A percentile compares a stretch with the other conserved stretches of the same genome.
Conservation (phyloP, 2,329 filamentous ascomycete species). For the Fusarium subtropicale region DNA sequence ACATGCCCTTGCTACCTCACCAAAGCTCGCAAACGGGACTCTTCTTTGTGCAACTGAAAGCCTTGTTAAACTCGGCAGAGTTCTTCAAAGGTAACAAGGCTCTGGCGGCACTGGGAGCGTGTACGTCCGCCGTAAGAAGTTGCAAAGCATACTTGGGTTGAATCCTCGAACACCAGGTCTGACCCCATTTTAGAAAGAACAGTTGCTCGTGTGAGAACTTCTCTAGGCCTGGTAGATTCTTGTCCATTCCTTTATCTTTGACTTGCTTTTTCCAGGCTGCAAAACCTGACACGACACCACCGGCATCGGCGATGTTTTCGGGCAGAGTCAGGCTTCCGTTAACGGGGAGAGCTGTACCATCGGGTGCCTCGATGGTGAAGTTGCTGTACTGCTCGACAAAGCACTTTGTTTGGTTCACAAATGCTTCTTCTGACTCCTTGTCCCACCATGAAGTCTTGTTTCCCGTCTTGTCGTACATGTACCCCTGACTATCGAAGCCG, state of each 20-base stretch:
- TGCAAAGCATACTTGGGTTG: conserved; percentile 62
- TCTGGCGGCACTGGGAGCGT: conserved; percentile 72
- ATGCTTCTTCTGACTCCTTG: conserved; percentile 66
- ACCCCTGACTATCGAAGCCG: conserved; percentile 74
- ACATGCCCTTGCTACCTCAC: conserved; percentile 52
- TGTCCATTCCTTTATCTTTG: conserved; percentile 58
- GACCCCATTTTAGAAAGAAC: conserved; percentile 74
- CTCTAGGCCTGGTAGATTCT: conserved; percentile 69
- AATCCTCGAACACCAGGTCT: conserved; percentile 75
- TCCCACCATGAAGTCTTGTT: conserved; percentile 77
- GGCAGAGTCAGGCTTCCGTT: conserved; percentile 73
- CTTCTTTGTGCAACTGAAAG: conserved; percentile 73
- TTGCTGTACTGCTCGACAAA: conserved; percentile 75
- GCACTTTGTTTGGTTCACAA: conserved; percentile 70
- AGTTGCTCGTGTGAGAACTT: conserved; percentile 74
- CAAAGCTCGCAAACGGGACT: conserved; percentile 77
- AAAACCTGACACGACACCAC: conserved; percentile 72
- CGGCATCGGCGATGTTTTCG: conserved; percentile 79
- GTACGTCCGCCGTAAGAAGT: conserved; percentile 71
- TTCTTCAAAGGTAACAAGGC: conserved; percentile 74
- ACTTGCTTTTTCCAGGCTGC: conserved; percentile 73
- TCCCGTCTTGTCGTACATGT: conserved; percentile 72
- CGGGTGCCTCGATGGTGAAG: conserved; percentile 67
- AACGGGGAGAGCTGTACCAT: conserved; percentile 68
- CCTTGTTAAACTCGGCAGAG: conserved; percentile 73